Evolutionary conservation across 2,329 filamentous ascomycete species (phyloP).

Genomic region (Fusarium tuaranense): DNA sequence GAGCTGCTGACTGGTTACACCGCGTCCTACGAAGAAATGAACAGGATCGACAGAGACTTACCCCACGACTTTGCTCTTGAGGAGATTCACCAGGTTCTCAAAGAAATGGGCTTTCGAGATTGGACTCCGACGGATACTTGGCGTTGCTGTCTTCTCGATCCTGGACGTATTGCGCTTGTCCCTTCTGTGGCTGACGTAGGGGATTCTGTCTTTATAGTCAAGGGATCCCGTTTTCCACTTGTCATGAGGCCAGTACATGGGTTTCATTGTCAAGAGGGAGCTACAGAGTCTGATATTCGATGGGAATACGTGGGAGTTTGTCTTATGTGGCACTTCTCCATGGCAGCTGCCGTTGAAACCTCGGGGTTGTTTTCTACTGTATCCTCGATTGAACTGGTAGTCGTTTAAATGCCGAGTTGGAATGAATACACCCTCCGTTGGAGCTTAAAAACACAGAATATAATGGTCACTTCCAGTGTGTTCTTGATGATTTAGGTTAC

Average conservation of each 20-base stretch:
- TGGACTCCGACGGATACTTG: background rate
- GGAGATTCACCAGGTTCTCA: background rate
- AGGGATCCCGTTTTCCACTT: background rate
- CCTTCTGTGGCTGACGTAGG: background rate
- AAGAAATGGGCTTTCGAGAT: background rate
- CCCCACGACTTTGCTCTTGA: background rate
- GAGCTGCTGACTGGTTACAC: background rate
- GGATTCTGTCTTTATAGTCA: background rate
- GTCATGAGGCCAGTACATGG: background rate
- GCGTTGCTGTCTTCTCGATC: background rate
- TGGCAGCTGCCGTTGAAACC: background rate
- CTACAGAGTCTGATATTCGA: background rate
- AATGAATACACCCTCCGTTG: background rate
- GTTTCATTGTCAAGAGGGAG: background rate
- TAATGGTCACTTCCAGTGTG: no score
- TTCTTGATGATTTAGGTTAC: no score
- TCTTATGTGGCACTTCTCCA: background rate
- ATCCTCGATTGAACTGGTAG: background rate
- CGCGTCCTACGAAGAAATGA: background rate
- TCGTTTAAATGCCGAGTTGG: background rate
- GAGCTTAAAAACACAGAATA: no score
- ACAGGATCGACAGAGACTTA: background rate
- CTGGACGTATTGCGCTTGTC: background rate
- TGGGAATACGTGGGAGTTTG: background rate
- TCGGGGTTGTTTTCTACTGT: background rate